Base-by-base conservation (phyloP, 495 filamentous ascomycete genomes). In the Hypomontagnella monticulosa region DNA sequence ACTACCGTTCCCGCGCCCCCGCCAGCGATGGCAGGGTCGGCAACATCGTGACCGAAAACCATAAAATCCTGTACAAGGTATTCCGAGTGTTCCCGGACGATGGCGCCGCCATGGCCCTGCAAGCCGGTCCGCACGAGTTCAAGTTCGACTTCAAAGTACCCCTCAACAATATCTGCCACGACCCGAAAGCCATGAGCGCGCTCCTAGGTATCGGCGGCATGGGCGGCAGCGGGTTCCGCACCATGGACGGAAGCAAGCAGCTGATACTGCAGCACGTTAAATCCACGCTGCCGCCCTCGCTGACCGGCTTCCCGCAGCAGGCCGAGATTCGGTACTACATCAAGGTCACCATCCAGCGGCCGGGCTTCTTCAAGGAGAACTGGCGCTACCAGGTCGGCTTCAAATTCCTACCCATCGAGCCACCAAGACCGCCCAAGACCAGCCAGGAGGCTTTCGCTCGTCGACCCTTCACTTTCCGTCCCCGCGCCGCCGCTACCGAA, bases 271-370 rank as follows among this genome's bases (percentile, higher is more conserved):
- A 79, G 4, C 95, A 99, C 79, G 85, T 94, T 67, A 94, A 89
- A 70, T 89, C 87, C 71, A 96, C 93, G 0, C 83, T 99, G 11
- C 95, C 95, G 4, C 95, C 95, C 1, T 92, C 91, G 5, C 81
- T 97, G 60, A 90, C 84, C 46, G 91, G 91, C 2, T 91, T 96
- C 62, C 88, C 90, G 0, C 89, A 88, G 0, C 75, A 91, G 75
- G 95, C 93, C 48, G 93, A 94, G 74, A 94, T 99, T 55, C 85
- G 87, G 66, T 99, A 99, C 73, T 98, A 90, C 63, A 81, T 97
- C 61, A 99, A 99, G 73, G 93, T 87, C 10, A 99, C 95, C 0
- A 87, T 98, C 1, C 87, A 91, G 57, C 82, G 93, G 23, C 91
- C 91, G 0, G 84, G 89, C 18, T 84, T 96, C 62, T 94, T 92